Conservation (phyloP, 192 early-diverging fungal genomes). For the Backusella mclennaniae region DNA sequence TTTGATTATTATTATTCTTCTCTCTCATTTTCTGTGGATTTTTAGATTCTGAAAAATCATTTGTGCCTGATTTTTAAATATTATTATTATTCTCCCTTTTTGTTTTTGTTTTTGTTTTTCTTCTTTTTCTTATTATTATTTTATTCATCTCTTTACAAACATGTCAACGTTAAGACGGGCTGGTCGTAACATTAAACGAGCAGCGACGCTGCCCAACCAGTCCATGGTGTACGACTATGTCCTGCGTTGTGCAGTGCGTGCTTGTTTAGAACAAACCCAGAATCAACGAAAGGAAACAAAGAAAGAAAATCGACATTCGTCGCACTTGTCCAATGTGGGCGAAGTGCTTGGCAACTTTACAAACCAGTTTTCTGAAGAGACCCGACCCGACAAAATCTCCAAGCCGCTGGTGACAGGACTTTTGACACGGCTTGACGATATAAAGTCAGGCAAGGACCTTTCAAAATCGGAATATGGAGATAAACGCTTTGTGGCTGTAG, state of each 20-base stretch:
- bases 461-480: slow-evolving; percentile 45
- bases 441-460: slow-evolving; percentile 41
- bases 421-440: slow-evolving; percentile 40
- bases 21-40: not conserved
- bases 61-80: not conserved
- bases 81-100: not conserved
- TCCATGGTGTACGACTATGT: slow-evolving; percentile 35
- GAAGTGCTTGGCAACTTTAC: slow-evolving; percentile 30
- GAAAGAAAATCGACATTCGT: slow-evolving; percentile 11
- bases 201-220: slow-evolving; percentile 5
- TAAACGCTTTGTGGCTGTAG: slow-evolving; percentile 38
- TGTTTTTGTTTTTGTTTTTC: not conserved
- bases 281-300: slow-evolving; percentile 8
- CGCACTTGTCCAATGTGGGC: slow-evolving; percentile 16
- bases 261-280: slow-evolving; percentile 24
- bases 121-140: not conserved
- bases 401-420: slow-evolving; percentile 48
- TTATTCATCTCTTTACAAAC: not conserved
- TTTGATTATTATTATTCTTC: too few relatives aligned
- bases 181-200: slow-evolving; percentile 10
- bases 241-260: slow-evolving; percentile 39
- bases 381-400: slow-evolving; percentile 39
- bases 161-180: slow-evolving; percentile 21
- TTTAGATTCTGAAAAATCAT: not conserved
- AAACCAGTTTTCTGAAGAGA: slow-evolving; percentile 29